These are phyloP conservation scores for Groenewaldozyma sp. DNA, from an alignment of 1,139 yeast genomes.

Conservation along the genomic window DNA sequence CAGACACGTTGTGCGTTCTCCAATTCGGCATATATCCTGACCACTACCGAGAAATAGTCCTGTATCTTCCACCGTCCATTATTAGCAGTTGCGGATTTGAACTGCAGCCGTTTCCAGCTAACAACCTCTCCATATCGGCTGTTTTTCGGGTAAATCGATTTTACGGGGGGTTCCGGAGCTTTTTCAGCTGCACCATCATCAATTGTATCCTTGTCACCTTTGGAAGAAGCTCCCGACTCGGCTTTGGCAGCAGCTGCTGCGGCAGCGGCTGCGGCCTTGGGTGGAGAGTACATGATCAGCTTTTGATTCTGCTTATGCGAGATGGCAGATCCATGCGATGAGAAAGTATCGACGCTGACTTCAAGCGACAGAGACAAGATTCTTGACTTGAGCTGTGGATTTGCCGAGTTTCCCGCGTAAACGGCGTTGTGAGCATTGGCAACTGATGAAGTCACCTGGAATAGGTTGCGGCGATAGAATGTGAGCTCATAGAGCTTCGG, in stretches of 20 bases:
- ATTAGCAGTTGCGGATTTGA: conserved; percentile 55
- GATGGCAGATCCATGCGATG: not conserved
- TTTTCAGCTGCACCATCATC: conserved; percentile 5
- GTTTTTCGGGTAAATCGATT: conserved; percentile 21
- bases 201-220: conserved; percentile 3
- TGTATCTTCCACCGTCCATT: conserved; percentile 51
- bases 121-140: conserved; percentile 23
- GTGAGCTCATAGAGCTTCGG: conserved; percentile 22
- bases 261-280: conserved; percentile 14
- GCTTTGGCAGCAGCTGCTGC: conserved; percentile 8
- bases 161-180: conserved; percentile 22
- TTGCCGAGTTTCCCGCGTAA: conserved; percentile 20
- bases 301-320: conserved; percentile 8
- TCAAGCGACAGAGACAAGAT: conserved; percentile 23
- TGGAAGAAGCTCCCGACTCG: not conserved
- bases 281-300: conserved; percentile 23
- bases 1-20: conserved; percentile 24
- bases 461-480: conserved; percentile 26
- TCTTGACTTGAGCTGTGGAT: conserved; percentile 17
- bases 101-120: conserved; percentile 39
- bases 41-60: conserved; percentile 45
- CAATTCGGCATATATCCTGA: conserved; percentile 35
- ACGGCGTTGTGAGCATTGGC: conserved; percentile 23
- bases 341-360: conserved; percentile 17
- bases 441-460: conserved; percentile 24